Evolutionary conservation across 176 grass and related monocot species (phyloP).

Genomic region (Avena atlantica): DNA sequence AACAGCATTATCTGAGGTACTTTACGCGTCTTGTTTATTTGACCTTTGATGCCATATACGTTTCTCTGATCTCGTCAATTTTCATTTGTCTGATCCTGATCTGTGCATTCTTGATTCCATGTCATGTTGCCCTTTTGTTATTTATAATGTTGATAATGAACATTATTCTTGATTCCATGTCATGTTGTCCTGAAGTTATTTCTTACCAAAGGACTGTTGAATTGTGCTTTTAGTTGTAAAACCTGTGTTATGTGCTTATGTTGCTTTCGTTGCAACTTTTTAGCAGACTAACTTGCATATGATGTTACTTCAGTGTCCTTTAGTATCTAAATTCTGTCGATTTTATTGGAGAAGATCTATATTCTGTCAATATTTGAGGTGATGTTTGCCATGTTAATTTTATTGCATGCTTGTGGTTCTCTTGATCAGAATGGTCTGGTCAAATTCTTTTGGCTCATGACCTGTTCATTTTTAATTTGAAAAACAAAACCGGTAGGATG

Average conservation of each 20-base stretch:
- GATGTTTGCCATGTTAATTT: not conserved
- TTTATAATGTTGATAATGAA: not conserved
- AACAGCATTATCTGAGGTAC: not conserved
- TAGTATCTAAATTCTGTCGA: not conserved
- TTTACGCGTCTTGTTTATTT: not conserved
- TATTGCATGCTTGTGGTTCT: not conserved
- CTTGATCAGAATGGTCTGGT: not conserved
- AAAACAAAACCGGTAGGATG: not conserved
- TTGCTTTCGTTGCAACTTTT: not conserved
- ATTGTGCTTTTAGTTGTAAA: not conserved
- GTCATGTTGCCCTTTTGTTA: not conserved
- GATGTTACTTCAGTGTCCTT: not conserved
- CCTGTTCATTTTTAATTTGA: too few relatives aligned
- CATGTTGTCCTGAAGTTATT: not conserved
- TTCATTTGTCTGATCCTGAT: not conserved
- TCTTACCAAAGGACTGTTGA: too few relatives aligned
- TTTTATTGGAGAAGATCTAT: too few relatives aligned
- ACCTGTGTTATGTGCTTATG: not conserved
- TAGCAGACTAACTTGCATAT: not conserved
- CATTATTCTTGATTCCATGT: not conserved
- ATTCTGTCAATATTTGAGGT: not conserved
- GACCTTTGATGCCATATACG: constrained; percentile 13
- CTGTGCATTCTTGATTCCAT: not conserved
- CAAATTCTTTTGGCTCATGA: too few relatives aligned
- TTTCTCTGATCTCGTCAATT: not conserved